These are phyloP conservation scores for Oropetium thomaeum DNA, from an alignment of 176 grass and related monocot species.

Conservation along the genomic window DNA sequence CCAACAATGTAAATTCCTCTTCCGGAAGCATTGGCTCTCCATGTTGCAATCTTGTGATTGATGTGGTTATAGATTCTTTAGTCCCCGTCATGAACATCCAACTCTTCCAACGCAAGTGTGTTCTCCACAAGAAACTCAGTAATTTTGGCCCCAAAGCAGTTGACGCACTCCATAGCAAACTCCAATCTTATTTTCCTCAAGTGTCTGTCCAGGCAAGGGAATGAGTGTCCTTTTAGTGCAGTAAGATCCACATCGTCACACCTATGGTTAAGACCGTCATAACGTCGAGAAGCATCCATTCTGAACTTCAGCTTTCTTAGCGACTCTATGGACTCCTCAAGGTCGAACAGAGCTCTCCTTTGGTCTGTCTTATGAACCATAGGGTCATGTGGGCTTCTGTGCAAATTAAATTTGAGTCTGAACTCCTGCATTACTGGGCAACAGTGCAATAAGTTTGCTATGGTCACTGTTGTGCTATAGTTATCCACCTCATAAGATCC, in stretches of 20 bases:
- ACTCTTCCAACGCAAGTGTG: neutral
- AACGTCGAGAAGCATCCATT: neutral
- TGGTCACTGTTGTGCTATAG: neutral
- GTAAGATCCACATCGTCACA: neutral
- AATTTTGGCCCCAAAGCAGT: neutral
- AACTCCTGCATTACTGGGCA: constrained; percentile 5
- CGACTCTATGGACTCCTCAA: neutral
- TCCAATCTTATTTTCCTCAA: neutral
- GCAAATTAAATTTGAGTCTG: neutral
- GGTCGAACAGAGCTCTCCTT: neutral
- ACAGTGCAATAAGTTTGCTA: neutral
- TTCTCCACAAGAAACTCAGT: constrained; percentile 2
- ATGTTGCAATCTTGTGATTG: neutral
- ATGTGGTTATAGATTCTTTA: neutral
- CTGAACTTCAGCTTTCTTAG: neutral
- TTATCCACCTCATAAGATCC: neutral
- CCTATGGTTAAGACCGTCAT: too few species aligned
- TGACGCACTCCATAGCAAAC: neutral
- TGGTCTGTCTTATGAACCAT: too few species aligned
- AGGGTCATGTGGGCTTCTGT: too few species aligned
- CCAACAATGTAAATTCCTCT: too few species aligned
- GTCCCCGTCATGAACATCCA: neutral
- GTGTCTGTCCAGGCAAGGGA: neutral
- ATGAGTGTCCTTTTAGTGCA: neutral
- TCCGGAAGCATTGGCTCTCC: neutral